Conservation (phyloP, 768 basidiomycete species). For the Termitomyces bulborhizus region DNA sequence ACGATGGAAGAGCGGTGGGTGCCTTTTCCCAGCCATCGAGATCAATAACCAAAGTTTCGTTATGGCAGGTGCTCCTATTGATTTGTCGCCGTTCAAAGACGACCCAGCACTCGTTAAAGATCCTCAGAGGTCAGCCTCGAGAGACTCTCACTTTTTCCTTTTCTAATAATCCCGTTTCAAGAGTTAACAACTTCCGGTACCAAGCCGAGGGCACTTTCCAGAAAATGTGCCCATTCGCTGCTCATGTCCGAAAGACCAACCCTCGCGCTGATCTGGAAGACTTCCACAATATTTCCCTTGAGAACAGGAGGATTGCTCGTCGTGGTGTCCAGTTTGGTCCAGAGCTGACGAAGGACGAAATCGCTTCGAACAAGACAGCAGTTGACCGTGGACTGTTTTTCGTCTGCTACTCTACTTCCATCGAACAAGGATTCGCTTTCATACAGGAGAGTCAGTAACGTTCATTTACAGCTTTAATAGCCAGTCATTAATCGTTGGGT, state of each 20-base stretch:
- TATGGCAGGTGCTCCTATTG: slow-evolving; percentile 37
- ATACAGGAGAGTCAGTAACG: slow-evolving; percentile 29
- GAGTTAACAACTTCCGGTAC: slow-evolving; percentile 40
- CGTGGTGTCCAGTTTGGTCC: slow-evolving; percentile 48
- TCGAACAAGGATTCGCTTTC: slow-evolving; percentile 35
- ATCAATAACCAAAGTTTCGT: background rate
- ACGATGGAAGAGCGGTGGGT: slow-evolving; percentile 48
- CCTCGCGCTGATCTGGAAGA: slow-evolving; percentile 39
- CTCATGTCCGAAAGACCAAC: slow-evolving; percentile 40
- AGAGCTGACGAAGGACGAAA: slow-evolving; percentile 37
- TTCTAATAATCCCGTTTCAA: slow-evolving; percentile 8
- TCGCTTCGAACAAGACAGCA: slow-evolving; percentile 27
- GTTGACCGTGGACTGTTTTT: slow-evolving; percentile 45
- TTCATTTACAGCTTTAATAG: background rate
- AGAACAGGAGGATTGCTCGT: slow-evolving; percentile 35
- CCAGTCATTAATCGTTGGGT: background rate
- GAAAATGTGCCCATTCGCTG: slow-evolving; percentile 40
- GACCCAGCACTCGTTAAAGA: slow-evolving; percentile 30
- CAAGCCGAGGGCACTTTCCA: slow-evolving; percentile 25
- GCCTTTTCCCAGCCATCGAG: background rate
- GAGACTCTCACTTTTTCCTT: background rate
- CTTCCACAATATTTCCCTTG: slow-evolving; percentile 14
- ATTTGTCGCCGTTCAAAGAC: slow-evolving; percentile 36
- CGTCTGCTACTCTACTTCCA: slow-evolving; percentile 35
- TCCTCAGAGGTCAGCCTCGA: slow-evolving; percentile 22